phyloP scores from a whole-genome alignment of 768 basidiomycete species.

The Grammothele lineata region DNA sequence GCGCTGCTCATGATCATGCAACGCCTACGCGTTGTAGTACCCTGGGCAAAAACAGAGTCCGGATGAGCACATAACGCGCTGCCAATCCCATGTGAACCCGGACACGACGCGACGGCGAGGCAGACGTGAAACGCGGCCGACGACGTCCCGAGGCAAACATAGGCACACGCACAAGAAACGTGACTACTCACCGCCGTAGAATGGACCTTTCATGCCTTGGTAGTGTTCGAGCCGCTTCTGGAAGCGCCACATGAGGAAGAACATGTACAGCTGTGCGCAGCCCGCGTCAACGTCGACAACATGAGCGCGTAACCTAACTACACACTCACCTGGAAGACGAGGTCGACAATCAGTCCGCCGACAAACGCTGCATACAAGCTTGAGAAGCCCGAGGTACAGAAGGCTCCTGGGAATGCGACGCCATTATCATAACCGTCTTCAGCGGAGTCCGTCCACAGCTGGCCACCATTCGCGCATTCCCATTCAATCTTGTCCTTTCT shows the following conservation, averaged over 20 bases:
- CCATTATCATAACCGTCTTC: slow-evolving; percentile 37
- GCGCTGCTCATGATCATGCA: slow-evolving; percentile 9
- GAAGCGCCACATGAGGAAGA: slow-evolving; percentile 73
- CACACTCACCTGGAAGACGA: slow-evolving; percentile 61
- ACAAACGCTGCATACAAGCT: slow-evolving; percentile 65
- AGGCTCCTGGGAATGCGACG: slow-evolving; percentile 43
- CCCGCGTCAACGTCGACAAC: slow-evolving; percentile 11
- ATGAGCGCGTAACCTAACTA: slow-evolving; percentile 17
- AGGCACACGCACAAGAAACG: no score
- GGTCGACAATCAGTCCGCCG: slow-evolving; percentile 54
- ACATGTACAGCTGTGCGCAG: slow-evolving; percentile 60
- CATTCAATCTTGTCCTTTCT: slow-evolving; percentile 67
- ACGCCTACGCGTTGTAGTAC: slow-evolving; percentile 45
- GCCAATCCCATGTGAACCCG: no score
- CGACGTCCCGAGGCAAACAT: no score
- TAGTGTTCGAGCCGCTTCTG: slow-evolving; percentile 68
- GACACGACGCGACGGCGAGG: no score
- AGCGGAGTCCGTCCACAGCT: slow-evolving; percentile 49
- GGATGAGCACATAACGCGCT: slow-evolving; percentile 10
- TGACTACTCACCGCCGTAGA: slow-evolving; percentile 49
- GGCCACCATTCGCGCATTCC: slow-evolving; percentile 71
- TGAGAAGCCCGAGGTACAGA: slow-evolving; percentile 58
- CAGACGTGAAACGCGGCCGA: no score
- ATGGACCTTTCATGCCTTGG: slow-evolving; percentile 57
- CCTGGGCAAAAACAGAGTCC: slow-evolving; percentile 18